Percentiles rank a stretch among this genome's conserved stretches.
These are phyloP conservation scores for Histomonas meleagridis DNA, from an alignment of 208 protist species.

Conservation along the genomic window DNA sequence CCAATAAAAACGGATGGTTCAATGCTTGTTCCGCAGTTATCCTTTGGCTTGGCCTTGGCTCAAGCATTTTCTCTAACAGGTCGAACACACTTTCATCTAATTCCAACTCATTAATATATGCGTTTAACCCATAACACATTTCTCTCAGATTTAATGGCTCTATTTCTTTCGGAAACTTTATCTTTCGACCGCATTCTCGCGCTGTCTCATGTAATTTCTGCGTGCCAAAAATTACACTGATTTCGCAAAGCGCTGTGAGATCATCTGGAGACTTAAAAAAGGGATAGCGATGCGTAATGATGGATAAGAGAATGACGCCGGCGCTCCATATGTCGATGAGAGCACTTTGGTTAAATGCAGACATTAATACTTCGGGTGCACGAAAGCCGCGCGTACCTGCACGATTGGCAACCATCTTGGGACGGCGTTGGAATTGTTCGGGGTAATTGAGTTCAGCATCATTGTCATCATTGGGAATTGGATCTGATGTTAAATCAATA, in stretches of 20 bases:
- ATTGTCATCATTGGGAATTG: not conserved
- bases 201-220: not conserved
- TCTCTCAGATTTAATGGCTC: not conserved
- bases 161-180: conserved; percentile 31
- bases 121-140: not conserved
- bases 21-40: not conserved
- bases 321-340: conserved; percentile 44
- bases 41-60: not conserved
- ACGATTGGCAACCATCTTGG: conserved; percentile 16
- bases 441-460: not conserved
- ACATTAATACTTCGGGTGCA: conserved; percentile 40
- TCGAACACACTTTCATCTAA: not conserved
- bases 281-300: conserved; percentile 38
- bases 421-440: not conserved
- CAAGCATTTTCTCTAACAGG: not conserved
- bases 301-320: conserved; percentile 38
- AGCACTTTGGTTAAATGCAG: conserved; percentile 34
- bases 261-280: conserved; percentile 44
- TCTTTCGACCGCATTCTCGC: not conserved
- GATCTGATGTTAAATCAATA: not conserved
- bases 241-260: conserved; percentile 34
- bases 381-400: conserved; percentile 40
- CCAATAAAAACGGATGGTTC: conserved; percentile 1
- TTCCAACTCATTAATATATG: not conserved
- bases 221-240: conserved; percentile 7